Evolutionary conservation across 768 basidiomycete genomes (phyloP).

Genomic region (Trichaptum fuscoviolaceum): DNA sequence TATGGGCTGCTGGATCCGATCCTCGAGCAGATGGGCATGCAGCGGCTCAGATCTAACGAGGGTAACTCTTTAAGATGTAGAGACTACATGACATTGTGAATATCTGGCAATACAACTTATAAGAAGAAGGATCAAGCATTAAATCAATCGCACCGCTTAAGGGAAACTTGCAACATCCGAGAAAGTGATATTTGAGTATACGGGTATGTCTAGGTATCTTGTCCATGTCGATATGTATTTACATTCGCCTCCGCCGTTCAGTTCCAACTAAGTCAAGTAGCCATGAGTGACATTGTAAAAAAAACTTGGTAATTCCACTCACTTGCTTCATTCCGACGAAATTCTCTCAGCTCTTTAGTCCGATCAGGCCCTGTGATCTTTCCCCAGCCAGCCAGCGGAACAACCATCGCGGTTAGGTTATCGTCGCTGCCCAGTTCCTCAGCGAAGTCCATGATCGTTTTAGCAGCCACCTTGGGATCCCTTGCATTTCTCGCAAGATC

Average conservation of each 20-base stretch:
- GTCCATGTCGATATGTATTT: constrained; percentile 11
- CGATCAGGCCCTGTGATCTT: constrained; percentile 71
- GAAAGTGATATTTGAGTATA: not conserved
- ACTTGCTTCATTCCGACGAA: constrained; percentile 65
- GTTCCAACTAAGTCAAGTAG: constrained; percentile 44
- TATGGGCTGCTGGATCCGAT: constrained; percentile 96
- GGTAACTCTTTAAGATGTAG: constrained; percentile 4
- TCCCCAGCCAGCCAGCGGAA: constrained; percentile 93
- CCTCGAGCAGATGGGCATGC: constrained; percentile 86
- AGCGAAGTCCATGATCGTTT: constrained; percentile 76
- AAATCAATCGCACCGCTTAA: not conserved
- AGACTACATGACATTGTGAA: constrained; percentile 2
- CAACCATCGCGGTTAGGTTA: constrained; percentile 86
- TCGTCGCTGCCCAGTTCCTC: constrained; percentile 87
- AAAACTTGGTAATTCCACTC: constrained; percentile 11
- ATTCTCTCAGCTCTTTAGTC: constrained; percentile 80
- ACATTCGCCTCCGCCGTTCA: constrained; percentile 67
- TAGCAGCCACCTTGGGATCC: constrained; percentile 77
- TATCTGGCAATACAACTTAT: not conserved
- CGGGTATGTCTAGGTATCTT: constrained; percentile 11
- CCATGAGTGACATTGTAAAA: not conserved
- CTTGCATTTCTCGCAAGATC: constrained; percentile 74
- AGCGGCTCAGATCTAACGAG: constrained; percentile 65
- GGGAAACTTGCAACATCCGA: not conserved
- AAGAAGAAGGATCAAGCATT: not conserved